These are phyloP conservation scores for Aspergillus biplanus DNA, from an alignment of 495 filamentous ascomycete species.

Conservation along the genomic window DNA sequence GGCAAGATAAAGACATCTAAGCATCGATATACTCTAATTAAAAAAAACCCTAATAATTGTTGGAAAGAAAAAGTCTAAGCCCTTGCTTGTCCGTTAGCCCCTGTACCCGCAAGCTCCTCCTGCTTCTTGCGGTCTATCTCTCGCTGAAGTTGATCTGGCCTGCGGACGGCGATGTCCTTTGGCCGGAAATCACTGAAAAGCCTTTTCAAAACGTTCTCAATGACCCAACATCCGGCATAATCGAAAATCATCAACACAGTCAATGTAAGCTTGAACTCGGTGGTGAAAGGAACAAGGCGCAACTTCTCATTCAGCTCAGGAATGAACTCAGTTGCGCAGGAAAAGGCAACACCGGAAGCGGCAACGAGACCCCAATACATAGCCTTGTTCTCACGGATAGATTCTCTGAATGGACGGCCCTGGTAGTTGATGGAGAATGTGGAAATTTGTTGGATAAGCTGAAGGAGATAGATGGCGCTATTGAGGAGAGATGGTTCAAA, in stretches of 20 bases:
- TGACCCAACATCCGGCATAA: slow-evolving; percentile 83
- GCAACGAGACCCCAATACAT: slow-evolving; percentile 97
- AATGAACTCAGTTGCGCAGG: slow-evolving; percentile 93
- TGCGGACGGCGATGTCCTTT: slow-evolving; percentile 87
- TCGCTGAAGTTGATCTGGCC: slow-evolving; percentile 83
- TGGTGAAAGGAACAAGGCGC: slow-evolving; percentile 88
- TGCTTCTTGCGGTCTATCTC: slow-evolving; percentile 69
- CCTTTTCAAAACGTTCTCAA: slow-evolving; percentile 85
- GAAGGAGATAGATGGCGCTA: slow-evolving; percentile 94
- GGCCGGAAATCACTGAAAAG: slow-evolving; percentile 91
- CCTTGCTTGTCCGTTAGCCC: slow-evolving; percentile 55
- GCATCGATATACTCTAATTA: slow-evolving; percentile 24
- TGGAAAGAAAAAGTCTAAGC: slow-evolving; percentile 29
- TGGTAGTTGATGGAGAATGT: slow-evolving; percentile 99
- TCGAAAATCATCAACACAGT: slow-evolving; percentile 86
- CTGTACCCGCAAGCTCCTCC: slow-evolving; percentile 52
- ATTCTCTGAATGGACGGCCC: slow-evolving; percentile 95
- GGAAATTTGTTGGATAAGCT: slow-evolving; percentile 98
- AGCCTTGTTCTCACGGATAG: slow-evolving; percentile 89
- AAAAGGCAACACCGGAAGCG: slow-evolving; percentile 88
- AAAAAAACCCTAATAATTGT: not conserved
- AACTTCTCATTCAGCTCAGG: slow-evolving; percentile 95
- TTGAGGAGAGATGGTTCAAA: slow-evolving; percentile 95
- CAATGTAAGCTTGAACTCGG: slow-evolving; percentile 87
- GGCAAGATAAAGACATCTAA: slow-evolving; percentile 4